These are phyloP conservation scores for Cryoendolithus antarcticus DNA, from an alignment of 2,329 filamentous ascomycete genomes.

Conservation along the genomic window DNA sequence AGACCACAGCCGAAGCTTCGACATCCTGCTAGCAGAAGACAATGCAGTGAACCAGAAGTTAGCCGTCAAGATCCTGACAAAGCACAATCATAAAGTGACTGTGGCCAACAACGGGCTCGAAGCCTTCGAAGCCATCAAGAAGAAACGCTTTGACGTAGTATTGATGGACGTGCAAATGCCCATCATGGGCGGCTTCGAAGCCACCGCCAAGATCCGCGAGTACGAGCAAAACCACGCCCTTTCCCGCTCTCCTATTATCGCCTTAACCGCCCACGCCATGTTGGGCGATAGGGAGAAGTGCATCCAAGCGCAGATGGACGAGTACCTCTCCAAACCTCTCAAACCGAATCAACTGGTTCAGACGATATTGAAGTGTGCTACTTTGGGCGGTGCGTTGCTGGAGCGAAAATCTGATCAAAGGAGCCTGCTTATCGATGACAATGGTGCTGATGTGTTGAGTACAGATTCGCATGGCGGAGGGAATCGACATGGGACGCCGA, in stretches of 20 bases:
- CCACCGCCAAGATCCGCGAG: conserved; percentile 89
- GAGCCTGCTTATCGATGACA: conserved; percentile 13
- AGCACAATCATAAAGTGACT: conserved; percentile 84
- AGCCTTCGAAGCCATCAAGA: conserved; percentile 82
- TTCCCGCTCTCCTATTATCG: conserved; percentile 85
- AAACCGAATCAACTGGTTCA: conserved; percentile 97
- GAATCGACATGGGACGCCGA: conserved; percentile 14
- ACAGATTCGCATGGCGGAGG: conserved; percentile 31
- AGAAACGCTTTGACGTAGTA: conserved; percentile 88
- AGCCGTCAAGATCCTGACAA: conserved; percentile 92
- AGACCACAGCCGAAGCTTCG: conserved; percentile 89
- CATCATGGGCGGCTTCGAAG: conserved; percentile 97
- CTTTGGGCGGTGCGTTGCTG: conserved; percentile 69
- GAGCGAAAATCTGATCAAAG: conserved; percentile 52
- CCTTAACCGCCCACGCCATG: conserved; percentile 95
- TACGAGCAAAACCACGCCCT: conserved; percentile 75
- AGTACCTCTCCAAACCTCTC: conserved; percentile 91
- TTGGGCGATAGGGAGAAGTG: conserved; percentile 96
- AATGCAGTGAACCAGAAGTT: conserved; percentile 95
- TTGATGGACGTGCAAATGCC: conserved; percentile 99
- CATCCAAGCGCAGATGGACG: conserved; percentile 97
- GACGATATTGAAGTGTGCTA: conserved; percentile 93
- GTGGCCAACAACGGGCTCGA: conserved; percentile 93
- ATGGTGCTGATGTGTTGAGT: conserved; percentile 4
- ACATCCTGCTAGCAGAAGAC: conserved; percentile 90